Percentiles rank a stretch among this genome's conserved stretches.
Conservation (phyloP, 2,329 filamentous ascomycete genomes). For the Fusarium scirpi region DNA sequence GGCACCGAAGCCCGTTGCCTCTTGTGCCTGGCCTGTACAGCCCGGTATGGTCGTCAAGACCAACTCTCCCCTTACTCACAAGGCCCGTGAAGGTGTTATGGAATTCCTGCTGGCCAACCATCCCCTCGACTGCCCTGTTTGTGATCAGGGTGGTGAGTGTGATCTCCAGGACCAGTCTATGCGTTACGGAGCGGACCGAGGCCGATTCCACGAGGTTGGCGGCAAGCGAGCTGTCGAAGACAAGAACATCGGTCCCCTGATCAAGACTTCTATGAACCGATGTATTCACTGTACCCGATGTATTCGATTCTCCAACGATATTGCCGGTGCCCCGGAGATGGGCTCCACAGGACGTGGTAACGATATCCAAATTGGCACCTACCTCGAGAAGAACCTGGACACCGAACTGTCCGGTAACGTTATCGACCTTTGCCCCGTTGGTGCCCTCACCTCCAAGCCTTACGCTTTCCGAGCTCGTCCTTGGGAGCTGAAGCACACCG, state of each 20-base stretch:
- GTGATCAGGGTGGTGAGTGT: conserved; percentile 98
- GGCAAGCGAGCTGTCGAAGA: conserved; percentile 99
- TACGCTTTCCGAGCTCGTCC: conserved; percentile 97
- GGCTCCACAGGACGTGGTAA: conserved; percentile 96
- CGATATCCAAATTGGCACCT: conserved; percentile 97
- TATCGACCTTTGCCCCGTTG: conserved; percentile 97
- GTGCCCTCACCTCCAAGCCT: conserved; percentile 95
- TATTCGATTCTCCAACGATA: conserved; percentile 96
- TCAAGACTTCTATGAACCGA: conserved; percentile 99
- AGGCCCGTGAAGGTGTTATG: conserved; percentile 98
- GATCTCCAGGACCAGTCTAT: conserved; percentile 99
- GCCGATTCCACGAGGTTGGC: conserved; percentile 93
- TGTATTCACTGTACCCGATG: conserved; percentile 99
- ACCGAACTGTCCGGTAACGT: conserved; percentile 97
- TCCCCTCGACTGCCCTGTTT: conserved; percentile 95
- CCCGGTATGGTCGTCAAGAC: conserved; percentile 99
- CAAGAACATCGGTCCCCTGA: conserved; percentile 97
- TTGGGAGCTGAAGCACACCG: conserved; percentile 96
- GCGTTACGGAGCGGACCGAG: conserved; percentile 95
- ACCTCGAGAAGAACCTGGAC: conserved; percentile 93
- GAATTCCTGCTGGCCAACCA: conserved; percentile 98
- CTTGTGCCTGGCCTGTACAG: conserved; percentile 98
- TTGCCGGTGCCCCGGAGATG: conserved; percentile 94
- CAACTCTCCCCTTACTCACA: conserved; percentile 94
- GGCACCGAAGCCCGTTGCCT: conserved; percentile 96